These are phyloP conservation scores for Corymbia maculata DNA, from an alignment of 345 rosid species.

Conservation along the genomic window DNA sequence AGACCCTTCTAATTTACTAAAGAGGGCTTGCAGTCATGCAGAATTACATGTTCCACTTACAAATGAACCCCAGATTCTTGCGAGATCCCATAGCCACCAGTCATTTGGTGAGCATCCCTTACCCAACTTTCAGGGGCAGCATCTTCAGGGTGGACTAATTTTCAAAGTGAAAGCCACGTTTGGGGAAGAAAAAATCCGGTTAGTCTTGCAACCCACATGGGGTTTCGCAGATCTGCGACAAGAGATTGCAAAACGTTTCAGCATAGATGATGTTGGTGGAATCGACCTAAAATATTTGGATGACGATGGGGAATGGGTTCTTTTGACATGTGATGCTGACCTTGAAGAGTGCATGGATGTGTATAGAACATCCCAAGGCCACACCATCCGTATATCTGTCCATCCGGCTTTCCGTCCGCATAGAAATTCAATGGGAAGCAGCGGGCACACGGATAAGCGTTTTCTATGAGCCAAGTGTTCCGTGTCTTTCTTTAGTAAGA, in stretches of 20 bases:
- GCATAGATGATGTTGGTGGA: slow-evolving; percentile 28
- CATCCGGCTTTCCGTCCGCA: slow-evolving; percentile 13
- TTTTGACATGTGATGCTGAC: slow-evolving; percentile 66
- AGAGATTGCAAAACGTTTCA: slow-evolving; percentile 53
- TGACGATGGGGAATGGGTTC: slow-evolving; percentile 69
- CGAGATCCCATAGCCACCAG: slow-evolving; percentile 58
- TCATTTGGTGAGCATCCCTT: slow-evolving; percentile 17
- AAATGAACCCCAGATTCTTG: slow-evolving; percentile 28
- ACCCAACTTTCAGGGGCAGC: neutral
- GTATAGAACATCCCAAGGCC: slow-evolving; percentile 26
- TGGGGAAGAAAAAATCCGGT: slow-evolving; percentile 58
- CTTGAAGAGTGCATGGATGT: slow-evolving; percentile 80
- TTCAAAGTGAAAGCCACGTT: slow-evolving; percentile 54
- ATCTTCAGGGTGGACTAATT: slow-evolving; percentile 5
- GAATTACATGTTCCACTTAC: slow-evolving; percentile 27
- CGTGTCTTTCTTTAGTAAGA: neutral
- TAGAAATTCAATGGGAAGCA: neutral
- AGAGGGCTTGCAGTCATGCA: slow-evolving; percentile 43
- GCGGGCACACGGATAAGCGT: neutral
- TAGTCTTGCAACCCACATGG: slow-evolving; percentile 44
- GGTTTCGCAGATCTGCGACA: slow-evolving; percentile 39
- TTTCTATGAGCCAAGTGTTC: neutral
- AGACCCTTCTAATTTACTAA: slow-evolving; percentile 17
- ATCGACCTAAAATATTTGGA: slow-evolving; percentile 59
- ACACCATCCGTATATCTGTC: slow-evolving; percentile 48